Base-by-base conservation (phyloP, 177 flowering plant genomes). In the Vitis hybrid region DNA sequence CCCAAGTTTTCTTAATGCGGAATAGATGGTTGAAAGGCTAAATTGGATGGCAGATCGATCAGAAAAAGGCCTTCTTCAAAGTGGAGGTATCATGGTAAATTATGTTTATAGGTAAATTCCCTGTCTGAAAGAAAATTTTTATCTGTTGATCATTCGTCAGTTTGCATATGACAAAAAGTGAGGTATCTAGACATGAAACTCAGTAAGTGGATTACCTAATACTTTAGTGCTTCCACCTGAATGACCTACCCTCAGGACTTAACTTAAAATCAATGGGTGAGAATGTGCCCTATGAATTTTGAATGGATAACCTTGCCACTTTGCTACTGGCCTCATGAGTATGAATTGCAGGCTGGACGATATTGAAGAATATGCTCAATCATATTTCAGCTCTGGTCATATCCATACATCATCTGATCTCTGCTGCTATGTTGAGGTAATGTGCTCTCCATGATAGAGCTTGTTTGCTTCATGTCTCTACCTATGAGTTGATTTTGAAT, bases 1-100 rank as follows among this genome's bases (percentile, higher is more conserved):
- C 17, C 9, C 11, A 48, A 61, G 17, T 53, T 57, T 52, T 60
- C 17, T 59, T 48, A 59, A 75, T 58, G 54, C 70, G 66, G 3
- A 14, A 57, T 68, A 93, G 97, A 90, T 88, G 90, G 57, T 94
- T 59, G 95, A 88, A 72, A 85, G 95, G 74, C 73, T 91, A 64
- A 94, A 94, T 56, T 92, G 97, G 98, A 86, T 91, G 97, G 97
- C 97, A 30, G 95, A 94, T 77, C 80, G 80, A 73, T 94, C 95
- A 58, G 90, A 82, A 61, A 92, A 90, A 69, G 97, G 97, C 52
- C 83, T 91, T 67, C 62, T 14, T 67, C 97, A 94, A 80, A 94
- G 98, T 79, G 94, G 84, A 54, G 92, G 97, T 54, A 92, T 94
- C 72, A 92, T 94, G 98, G 98, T 92, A 61, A 94, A 94, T 70